Conservation (phyloP, 108 stramenopile genomes). For the Conticribra guillardii region DNA sequence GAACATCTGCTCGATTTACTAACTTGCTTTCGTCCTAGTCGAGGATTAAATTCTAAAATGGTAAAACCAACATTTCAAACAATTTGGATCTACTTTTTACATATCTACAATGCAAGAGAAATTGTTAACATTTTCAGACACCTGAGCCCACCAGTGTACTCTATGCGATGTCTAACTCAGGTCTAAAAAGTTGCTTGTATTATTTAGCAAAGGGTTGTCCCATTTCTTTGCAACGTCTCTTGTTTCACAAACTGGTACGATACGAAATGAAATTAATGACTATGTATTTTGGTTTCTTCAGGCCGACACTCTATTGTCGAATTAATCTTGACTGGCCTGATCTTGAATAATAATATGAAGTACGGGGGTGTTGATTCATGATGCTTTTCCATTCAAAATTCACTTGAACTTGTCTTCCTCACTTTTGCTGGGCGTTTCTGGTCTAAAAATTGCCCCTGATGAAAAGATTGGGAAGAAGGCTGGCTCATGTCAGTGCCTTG, state of each 20-base stretch:
- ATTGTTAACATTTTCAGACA: neutral
- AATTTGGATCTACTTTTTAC: neutral
- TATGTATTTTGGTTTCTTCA: neutral
- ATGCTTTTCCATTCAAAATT: neutral
- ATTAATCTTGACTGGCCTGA: slow-evolving; percentile 25
- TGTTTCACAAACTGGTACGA: neutral
- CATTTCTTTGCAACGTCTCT: neutral
- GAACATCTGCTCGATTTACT: too few species aligned
- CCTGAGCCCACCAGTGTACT: neutral
- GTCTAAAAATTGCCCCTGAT: too few species aligned
- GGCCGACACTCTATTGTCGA: slow-evolving; percentile 8
- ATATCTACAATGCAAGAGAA: neutral
- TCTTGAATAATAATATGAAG: slow-evolving; percentile 5
- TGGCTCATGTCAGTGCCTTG: too few species aligned
- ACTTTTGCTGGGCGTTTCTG: too few species aligned
- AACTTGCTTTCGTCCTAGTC: too few species aligned
- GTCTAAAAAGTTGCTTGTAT: neutral
- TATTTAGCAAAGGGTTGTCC: neutral
- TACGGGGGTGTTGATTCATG: slow-evolving; percentile 2
- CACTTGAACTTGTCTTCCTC: too few species aligned
- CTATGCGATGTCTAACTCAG: neutral
- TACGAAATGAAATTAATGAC: neutral
- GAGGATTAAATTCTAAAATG: too few species aligned
- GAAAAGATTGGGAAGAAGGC: too few species aligned
- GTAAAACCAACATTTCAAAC: too few species aligned